Percentiles rank a stretch among this genome's conserved stretches.
Evolutionary conservation across 495 filamentous ascomycete genomes (phyloP).

Genomic region (Niebla homalea): DNA sequence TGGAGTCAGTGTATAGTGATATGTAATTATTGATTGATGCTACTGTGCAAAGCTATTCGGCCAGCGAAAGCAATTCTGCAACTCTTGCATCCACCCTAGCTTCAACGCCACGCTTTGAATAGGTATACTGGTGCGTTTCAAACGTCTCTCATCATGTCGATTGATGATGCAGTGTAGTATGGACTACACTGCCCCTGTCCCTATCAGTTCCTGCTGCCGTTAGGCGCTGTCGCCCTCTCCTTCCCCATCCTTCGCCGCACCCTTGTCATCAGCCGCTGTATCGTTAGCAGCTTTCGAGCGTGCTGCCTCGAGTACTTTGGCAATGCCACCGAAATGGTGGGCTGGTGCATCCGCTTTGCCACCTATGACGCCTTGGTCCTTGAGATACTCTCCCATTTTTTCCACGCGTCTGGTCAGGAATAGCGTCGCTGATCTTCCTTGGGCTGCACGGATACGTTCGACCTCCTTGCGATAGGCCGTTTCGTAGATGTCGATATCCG

Average conservation of each 20-base stretch:
- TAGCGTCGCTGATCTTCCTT: slow-evolving; percentile 28
- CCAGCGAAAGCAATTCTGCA: too few species aligned
- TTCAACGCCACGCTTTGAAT: too few species aligned
- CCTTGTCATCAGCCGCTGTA: neutral
- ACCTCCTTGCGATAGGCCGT: slow-evolving; percentile 73
- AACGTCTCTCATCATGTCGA: too few species aligned
- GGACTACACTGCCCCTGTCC: too few species aligned
- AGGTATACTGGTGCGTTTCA: too few species aligned
- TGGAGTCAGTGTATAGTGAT: too few species aligned
- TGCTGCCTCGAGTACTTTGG: slow-evolving; percentile 19
- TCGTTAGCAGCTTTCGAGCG: slow-evolving; percentile 15
- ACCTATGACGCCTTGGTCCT: slow-evolving; percentile 20
- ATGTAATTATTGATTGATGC: too few species aligned
- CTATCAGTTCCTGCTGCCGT: neutral
- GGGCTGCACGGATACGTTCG: slow-evolving; percentile 45
- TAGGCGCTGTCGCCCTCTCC: too few species aligned
- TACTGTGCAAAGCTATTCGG: too few species aligned
- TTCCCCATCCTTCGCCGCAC: neutral
- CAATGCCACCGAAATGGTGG: slow-evolving; percentile 5
- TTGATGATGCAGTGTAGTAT: too few species aligned
- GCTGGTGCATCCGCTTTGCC: neutral
- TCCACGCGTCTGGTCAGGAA: slow-evolving; percentile 52
- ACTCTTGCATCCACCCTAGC: too few species aligned
- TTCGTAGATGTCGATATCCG: slow-evolving; percentile 78
- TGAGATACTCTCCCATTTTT: slow-evolving; percentile 23